Evolutionary conservation across 805 yeast genomes (phyloP).

Genomic region (Lipomyces anomalus): DNA sequence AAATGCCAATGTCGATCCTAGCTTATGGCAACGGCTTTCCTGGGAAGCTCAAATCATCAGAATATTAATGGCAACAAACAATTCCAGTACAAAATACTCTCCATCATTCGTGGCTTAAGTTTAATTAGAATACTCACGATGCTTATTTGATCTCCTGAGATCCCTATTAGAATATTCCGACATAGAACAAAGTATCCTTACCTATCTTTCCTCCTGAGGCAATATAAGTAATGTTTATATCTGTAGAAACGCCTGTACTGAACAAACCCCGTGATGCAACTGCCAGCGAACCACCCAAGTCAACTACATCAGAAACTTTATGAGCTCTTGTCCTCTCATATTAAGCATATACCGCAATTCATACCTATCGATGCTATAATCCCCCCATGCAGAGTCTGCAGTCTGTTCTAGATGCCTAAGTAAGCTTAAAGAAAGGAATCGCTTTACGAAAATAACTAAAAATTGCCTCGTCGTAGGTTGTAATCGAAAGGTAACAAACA

Average conservation of each 20-base stretch:
- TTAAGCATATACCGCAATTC: neutral
- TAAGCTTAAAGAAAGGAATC: neutral
- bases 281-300: constrained; percentile 43
- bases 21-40: constrained; percentile 33
- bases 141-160: too few species aligned
- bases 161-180: too few species aligned
- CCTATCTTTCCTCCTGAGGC: constrained; percentile 37
- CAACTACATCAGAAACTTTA: constrained; percentile 32
- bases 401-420: constrained; percentile 34
- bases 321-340: neutral
- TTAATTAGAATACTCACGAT: too few species aligned
- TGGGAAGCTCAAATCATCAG: neutral
- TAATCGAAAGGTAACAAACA: constrained; percentile 6
- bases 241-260: constrained; percentile 42
- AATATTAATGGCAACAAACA: too few species aligned
- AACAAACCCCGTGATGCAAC: constrained; percentile 39
- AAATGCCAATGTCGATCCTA: constrained; percentile 40
- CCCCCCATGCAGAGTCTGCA: constrained; percentile 40
- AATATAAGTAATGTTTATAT: constrained; percentile 37
- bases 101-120: too few species aligned
- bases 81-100: too few species aligned
- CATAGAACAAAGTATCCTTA: neutral
- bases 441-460: neutral
- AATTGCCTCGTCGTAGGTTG: neutral
- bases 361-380: constrained; percentile 33